Percentiles rank a stretch among this genome's conserved stretches.
These are phyloP conservation scores for Penicillium lagena DNA, from an alignment of 495 filamentous ascomycete genomes.

Conservation along the genomic window DNA sequence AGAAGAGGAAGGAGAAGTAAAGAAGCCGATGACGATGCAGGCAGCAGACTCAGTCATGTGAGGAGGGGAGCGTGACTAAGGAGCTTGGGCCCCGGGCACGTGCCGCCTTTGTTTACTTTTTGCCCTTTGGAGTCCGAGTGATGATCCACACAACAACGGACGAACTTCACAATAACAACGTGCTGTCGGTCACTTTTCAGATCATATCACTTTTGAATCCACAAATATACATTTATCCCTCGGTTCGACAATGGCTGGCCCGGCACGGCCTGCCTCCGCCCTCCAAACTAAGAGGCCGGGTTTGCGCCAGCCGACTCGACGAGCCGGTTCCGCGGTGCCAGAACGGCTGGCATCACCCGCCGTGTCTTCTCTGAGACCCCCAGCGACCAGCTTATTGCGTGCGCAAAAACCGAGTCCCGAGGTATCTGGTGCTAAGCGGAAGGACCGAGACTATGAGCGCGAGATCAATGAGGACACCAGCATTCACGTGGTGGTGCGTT, in stretches of 20 bases:
- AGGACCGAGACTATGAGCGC: constrained; percentile 74
- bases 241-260: constrained; percentile 42
- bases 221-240: background rate
- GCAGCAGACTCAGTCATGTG: constrained; percentile 26
- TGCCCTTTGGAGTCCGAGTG: constrained; percentile 18
- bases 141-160: too few relatives aligned
- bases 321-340: constrained; percentile 23
- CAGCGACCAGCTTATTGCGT: constrained; percentile 39
- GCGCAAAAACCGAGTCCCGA: constrained; percentile 32
- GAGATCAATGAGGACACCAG: constrained; percentile 78
- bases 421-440: constrained; percentile 54
- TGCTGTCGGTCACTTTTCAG: too few relatives aligned
- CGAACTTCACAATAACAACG: too few relatives aligned
- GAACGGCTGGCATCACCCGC: constrained; percentile 56
- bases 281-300: constrained; percentile 46
- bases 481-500: constrained; percentile 94
- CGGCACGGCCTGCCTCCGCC: constrained; percentile 45
- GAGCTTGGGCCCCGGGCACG: constrained; percentile 7
- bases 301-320: constrained; percentile 48
- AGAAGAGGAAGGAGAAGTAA: background rate
- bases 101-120: constrained; percentile 39
- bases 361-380: constrained; percentile 43
- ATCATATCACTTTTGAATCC: background rate
- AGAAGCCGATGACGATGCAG: constrained; percentile 12
- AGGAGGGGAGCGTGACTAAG: constrained; percentile 19